Percentiles rank a stretch among this genome's conserved stretches.
phyloP scores from a whole-genome alignment of 2,329 filamentous ascomycete genomes.

The Boeremia lycopersici region DNA sequence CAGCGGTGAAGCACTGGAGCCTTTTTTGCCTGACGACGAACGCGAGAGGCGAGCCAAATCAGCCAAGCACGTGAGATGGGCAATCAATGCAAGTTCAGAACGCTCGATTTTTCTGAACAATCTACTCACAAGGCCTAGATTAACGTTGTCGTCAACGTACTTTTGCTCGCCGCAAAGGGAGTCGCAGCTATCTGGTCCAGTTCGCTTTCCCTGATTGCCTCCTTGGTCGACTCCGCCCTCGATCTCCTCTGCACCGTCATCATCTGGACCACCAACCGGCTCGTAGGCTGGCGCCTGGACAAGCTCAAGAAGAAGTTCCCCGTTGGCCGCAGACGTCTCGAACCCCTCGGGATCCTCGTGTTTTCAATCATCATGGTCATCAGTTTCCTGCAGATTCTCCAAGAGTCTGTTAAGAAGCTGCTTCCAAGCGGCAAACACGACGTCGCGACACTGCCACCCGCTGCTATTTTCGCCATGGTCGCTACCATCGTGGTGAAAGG shows the following conservation, averaged over 20 bases:
- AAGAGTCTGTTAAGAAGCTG: conserved; percentile 65
- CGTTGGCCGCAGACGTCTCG: conserved; percentile 58
- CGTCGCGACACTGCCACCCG: conserved; percentile 57
- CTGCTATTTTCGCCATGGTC: conserved; percentile 63
- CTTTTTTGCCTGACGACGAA: conserved; percentile 62
- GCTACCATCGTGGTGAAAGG: conserved; percentile 65
- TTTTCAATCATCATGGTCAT: conserved; percentile 68
- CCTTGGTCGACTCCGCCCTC: conserved; percentile 65
- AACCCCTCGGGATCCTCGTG: conserved; percentile 67
- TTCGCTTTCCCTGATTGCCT: conserved; percentile 67
- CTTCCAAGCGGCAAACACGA: conserved; percentile 57
- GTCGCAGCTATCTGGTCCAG: conserved; percentile 61
- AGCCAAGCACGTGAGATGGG: conserved; percentile 59
- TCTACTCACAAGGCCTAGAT: conserved; percentile 46
- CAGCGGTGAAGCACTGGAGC: conserved; percentile 58
- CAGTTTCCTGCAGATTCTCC: conserved; percentile 65
- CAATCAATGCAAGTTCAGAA: conserved; percentile 55
- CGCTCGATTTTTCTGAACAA: not conserved
- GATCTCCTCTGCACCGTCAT: conserved; percentile 67
- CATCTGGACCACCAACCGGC: conserved; percentile 64
- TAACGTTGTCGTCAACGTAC: conserved; percentile 65
- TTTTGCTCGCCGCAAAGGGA: conserved; percentile 62
- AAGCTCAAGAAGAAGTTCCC: conserved; percentile 62
- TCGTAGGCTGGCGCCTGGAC: conserved; percentile 63
- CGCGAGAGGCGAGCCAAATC: conserved; percentile 55